A percentile compares a stretch with the other conserved stretches of the same genome.
phyloP scores from a whole-genome alignment of 2,329 filamentous ascomycete species.

The Diaporthe sp. region DNA sequence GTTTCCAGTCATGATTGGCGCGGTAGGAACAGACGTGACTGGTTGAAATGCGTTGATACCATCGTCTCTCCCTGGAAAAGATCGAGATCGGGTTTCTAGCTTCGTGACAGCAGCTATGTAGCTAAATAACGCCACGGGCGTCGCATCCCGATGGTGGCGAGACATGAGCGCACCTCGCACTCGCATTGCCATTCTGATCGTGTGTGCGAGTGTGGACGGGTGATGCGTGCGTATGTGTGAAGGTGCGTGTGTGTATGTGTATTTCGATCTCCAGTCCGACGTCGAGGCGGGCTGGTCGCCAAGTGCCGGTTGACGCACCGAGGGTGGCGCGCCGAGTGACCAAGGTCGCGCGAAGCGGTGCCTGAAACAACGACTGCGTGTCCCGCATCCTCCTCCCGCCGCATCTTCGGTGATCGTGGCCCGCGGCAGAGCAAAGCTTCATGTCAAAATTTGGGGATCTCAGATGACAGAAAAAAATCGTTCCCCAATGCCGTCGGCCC shows the following conservation, averaged over 20 bases:
- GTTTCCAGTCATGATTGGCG: constrained; percentile 15
- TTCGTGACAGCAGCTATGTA: constrained; percentile 10
- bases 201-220: background rate
- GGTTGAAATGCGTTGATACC: background rate
- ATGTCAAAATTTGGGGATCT: constrained; percentile 11
- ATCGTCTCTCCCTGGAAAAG: background rate
- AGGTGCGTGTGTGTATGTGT: background rate
- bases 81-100: constrained; percentile 14
- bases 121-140: background rate
- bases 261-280: background rate
- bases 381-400: background rate
- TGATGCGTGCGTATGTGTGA: background rate
- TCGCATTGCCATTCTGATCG: constrained; percentile 3
- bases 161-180: background rate
- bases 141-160: background rate
- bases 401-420: background rate
- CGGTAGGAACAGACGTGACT: constrained; percentile 1
- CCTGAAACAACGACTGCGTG: constrained; percentile 29
- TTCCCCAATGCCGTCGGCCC: background rate
- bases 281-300: constrained; percentile 2
- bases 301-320: constrained; percentile 18
- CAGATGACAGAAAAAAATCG: background rate
- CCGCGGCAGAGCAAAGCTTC: background rate
- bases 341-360: constrained; percentile 2
- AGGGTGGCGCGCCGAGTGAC: constrained; percentile 9